Evolutionary conservation across 345 rosid species (phyloP).

Genomic region (Excoecaria cochinchinensis): DNA sequence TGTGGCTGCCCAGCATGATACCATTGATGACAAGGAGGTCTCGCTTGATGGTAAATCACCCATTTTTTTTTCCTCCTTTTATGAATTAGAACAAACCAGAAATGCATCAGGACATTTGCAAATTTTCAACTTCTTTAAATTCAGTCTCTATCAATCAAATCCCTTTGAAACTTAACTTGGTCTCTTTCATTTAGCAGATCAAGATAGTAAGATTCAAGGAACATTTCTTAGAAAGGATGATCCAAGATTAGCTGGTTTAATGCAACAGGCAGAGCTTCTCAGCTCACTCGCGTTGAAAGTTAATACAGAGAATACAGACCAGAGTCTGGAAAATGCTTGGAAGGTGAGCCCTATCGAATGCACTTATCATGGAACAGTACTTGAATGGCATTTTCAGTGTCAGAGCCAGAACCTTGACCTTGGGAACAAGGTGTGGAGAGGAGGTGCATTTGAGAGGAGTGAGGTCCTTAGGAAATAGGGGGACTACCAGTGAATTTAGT

Average conservation of each 20-base stretch:
- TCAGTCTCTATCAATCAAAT: not conserved
- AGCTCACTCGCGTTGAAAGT: slow-evolving; percentile 78
- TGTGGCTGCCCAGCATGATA: slow-evolving; percentile 29
- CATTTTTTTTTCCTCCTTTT: not conserved
- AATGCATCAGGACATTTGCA: slow-evolving; percentile 9
- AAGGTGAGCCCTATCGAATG: slow-evolving; percentile 49
- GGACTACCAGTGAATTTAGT: not conserved
- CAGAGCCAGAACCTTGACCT: not conserved
- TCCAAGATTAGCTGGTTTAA: slow-evolving; percentile 70
- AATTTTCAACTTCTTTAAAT: slow-evolving; percentile 7
- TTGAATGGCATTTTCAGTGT: not conserved
- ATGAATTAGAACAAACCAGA: slow-evolving; percentile 2
- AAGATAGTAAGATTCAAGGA: slow-evolving; percentile 44
- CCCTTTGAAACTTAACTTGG: slow-evolving; percentile 3
- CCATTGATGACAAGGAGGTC: slow-evolving; percentile 36
- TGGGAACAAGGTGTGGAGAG: not conserved
- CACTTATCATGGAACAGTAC: not conserved
- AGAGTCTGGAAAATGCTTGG: slow-evolving; percentile 94
- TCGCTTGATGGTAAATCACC: slow-evolving; percentile 43
- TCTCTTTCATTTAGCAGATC: slow-evolving; percentile 40
- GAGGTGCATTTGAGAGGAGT: not conserved
- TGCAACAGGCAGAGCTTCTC: slow-evolving; percentile 93
- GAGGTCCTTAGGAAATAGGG: not conserved
- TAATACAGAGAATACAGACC: slow-evolving; percentile 66
- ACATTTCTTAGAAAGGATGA: slow-evolving; percentile 73